Evolutionary conservation across 2,329 filamentous ascomycete genomes (phyloP), one percentile per base, ranked within the genome.

Genomic region (Mycosphaerella sp.): DNA sequence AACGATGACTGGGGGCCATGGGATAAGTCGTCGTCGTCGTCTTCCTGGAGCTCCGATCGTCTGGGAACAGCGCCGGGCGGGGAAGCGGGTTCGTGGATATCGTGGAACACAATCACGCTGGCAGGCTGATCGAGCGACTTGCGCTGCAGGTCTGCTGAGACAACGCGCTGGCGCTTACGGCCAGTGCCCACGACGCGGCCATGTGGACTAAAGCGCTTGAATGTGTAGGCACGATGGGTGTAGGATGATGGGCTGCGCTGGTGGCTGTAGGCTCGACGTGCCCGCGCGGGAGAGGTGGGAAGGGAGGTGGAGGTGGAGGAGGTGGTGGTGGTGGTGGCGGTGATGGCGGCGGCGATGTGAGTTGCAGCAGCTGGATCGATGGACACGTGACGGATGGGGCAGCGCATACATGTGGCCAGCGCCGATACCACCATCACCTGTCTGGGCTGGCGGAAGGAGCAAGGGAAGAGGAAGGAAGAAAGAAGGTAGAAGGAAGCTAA

Each of bases 101-200:
- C 61, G 10, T 43, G 54, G 23, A 62, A 52, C 34, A 62, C 48
- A 21, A 62, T 57, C 26, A 62, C 58, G 17, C 63, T 63, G 5
- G 62, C 54, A 31, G 63, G 63, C 56, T 62, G 61, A 46, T 59
- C 60, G 47, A 66, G 45, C 14, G 62, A 60, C 7, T 57, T 57
- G n/a, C 54, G 61, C 8, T 49, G 52, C 42, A 68, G 51, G 21
- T 55, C 46, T 14, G 61, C 57, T 23, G 61, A 64, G 1, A 48
- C 38, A 38, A 65, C 54, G 29, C 62, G 61, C 48, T 66, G 65
- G 42, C 62, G 57, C 32, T 57, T 63, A 17, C 61, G 62, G 8
- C 59, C 61, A 49, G 56, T 63, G 11, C 64, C 65, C 14, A 66
- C 54, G n/a, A 66, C 58, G 21, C 59, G 59, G 4, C 60, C 62